Conservation (phyloP, 257 asterid genomes). For the Nicotiana paniculata region DNA sequence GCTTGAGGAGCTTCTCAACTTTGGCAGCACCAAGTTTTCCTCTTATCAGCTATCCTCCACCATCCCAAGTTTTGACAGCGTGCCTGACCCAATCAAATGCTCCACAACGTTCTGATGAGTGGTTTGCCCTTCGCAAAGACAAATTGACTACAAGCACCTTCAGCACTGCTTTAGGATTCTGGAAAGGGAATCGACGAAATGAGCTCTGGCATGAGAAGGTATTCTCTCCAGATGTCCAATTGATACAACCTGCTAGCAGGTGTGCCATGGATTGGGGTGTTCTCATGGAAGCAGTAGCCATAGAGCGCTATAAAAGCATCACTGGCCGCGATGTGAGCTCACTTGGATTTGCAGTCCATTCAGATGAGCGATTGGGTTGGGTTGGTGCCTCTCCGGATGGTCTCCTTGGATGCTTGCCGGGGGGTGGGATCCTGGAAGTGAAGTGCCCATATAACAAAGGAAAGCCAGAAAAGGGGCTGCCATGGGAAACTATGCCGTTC, state of each 20-base stretch:
- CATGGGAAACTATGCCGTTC: conserved; percentile 74
- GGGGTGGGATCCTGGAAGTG: conserved; percentile 86
- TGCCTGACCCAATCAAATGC: conserved; percentile 50
- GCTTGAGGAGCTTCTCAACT: conserved; percentile 46
- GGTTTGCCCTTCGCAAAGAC: conserved; percentile 96
- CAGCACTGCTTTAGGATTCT: conserved; percentile 85
- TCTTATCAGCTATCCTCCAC: conserved; percentile 16
- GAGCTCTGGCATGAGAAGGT: conserved; percentile 93
- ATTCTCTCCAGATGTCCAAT: conserved; percentile 27
- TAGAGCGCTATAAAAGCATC: conserved; percentile 79
- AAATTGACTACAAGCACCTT: conserved; percentile 88
- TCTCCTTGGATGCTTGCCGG: conserved; percentile 51
- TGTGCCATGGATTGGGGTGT: conserved; percentile 97
- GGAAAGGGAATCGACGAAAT: conserved; percentile 83
- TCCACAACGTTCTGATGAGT: conserved; percentile 88
- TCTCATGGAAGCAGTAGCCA: conserved; percentile 68
- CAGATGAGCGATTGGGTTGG: conserved; percentile 64
- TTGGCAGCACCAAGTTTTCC: conserved; percentile 38
- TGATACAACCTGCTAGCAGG: conserved; percentile 26
- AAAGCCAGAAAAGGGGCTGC: conserved; percentile 70
- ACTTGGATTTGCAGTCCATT: conserved; percentile 68
- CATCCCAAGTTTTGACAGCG: conserved; percentile 36
- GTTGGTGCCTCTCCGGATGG: conserved; percentile 98
- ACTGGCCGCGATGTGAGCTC: conserved; percentile 74
- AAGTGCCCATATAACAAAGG: conserved; percentile 95